Evolutionary conservation across 2,329 filamentous ascomycete species (phyloP).

Genomic region (Trichothecium roseum): DNA sequence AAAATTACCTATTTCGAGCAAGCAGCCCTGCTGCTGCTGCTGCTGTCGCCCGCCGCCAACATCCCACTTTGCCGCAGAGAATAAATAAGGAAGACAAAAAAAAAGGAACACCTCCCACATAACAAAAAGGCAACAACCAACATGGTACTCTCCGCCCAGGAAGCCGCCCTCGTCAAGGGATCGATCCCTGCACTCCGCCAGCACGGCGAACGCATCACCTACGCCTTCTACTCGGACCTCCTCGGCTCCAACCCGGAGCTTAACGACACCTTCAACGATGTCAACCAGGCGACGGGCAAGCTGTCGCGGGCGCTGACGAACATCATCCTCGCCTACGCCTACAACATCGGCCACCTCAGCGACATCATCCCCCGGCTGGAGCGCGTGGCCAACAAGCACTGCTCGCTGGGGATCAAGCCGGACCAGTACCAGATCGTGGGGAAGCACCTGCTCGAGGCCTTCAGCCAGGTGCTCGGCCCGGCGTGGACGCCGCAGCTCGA

Average conservation of each 20-base stretch:
- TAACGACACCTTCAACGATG: slow-evolving; percentile 57
- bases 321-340: slow-evolving; percentile 57
- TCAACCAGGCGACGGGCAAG: slow-evolving; percentile 23
- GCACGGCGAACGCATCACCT: slow-evolving; percentile 58
- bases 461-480: slow-evolving; percentile 55
- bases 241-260: slow-evolving; percentile 55
- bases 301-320: slow-evolving; percentile 23
- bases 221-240: slow-evolving; percentile 63
- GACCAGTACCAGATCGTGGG: slow-evolving; percentile 64
- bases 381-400: slow-evolving; percentile 62
- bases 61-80: too few relatives aligned
- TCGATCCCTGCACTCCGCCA: slow-evolving; percentile 60
- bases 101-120: too few relatives aligned
- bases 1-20: too few relatives aligned
- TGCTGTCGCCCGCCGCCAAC: too few relatives aligned
- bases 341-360: slow-evolving; percentile 55
- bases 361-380: slow-evolving; percentile 43
- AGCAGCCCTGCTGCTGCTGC: too few relatives aligned
- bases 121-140: too few relatives aligned
- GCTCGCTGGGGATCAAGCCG: slow-evolving; percentile 55
- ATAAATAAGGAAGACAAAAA: too few relatives aligned
- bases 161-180: slow-evolving; percentile 56
- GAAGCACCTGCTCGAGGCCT: slow-evolving; percentile 56
- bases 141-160: slow-evolving; percentile 36
- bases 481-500: slow-evolving; percentile 51